Evolutionary conservation across 805 yeast genomes (phyloP).

Genomic region (Ogataea methanolica): DNA sequence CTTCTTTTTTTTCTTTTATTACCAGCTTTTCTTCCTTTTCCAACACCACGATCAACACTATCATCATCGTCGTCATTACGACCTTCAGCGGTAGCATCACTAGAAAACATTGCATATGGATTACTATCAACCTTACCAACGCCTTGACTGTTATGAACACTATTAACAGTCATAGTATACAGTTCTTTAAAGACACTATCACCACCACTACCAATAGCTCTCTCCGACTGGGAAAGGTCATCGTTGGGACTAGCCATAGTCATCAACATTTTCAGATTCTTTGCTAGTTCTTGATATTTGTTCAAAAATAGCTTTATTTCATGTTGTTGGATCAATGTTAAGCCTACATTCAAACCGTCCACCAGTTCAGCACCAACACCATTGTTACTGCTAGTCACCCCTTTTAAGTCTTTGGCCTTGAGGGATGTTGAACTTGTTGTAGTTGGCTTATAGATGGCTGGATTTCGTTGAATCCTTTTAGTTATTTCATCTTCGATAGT

Average conservation of each 20-base stretch:
- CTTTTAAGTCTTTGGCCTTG: slow-evolving; percentile 27
- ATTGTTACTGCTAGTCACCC: slow-evolving; percentile 30
- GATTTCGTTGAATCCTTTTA: slow-evolving; percentile 57
- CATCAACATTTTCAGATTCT: slow-evolving; percentile 17
- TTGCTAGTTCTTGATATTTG: slow-evolving; percentile 35
- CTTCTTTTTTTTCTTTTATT: slow-evolving; percentile 21
- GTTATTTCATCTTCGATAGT: slow-evolving; percentile 63
- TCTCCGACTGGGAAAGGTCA: slow-evolving; percentile 3
- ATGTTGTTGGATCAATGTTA: slow-evolving; percentile 58
- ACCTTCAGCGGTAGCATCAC: background rate
- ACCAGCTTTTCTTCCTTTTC: background rate
- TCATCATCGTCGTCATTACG: too few relatives aligned
- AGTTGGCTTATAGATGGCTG: slow-evolving; percentile 40
- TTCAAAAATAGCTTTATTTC: slow-evolving; percentile 53
- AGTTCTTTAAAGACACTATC: slow-evolving; percentile 36
- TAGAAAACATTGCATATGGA: slow-evolving; percentile 29
- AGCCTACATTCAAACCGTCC: slow-evolving; percentile 22
- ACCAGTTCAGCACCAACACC: slow-evolving; percentile 25
- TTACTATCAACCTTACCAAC: slow-evolving; percentile 20
- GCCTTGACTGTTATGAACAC: slow-evolving; percentile 26
- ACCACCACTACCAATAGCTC: slow-evolving; percentile 5
- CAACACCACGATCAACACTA: too few relatives aligned
- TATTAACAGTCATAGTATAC: slow-evolving; percentile 28
- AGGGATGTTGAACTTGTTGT: slow-evolving; percentile 8
- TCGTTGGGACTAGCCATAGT: slow-evolving; percentile 4